These are phyloP conservation scores for Quercus tomentella DNA, from an alignment of 331 rosid species.

Conservation along the genomic window DNA sequence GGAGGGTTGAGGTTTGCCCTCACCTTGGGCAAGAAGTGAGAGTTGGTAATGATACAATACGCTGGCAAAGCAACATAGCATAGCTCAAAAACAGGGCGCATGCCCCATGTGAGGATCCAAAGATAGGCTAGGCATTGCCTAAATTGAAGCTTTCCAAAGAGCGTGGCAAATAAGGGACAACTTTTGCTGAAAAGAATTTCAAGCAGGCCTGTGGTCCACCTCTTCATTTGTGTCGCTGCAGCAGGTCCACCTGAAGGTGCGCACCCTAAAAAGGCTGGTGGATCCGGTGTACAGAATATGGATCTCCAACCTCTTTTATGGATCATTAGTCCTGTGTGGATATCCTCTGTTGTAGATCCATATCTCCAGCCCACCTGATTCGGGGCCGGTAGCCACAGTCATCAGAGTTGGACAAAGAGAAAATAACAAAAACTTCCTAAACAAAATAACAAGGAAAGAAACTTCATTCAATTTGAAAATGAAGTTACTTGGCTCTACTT, in stretches of 20 bases:
- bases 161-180: conserved; percentile 22
- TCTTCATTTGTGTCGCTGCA: conserved; percentile 53
- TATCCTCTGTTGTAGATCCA: conserved; percentile 61
- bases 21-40: conserved; percentile 44
- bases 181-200: conserved; percentile 32
- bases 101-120: conserved; percentile 18
- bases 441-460: too few species aligned
- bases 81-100: conserved; percentile 24
- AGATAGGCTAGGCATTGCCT: conserved; percentile 29
- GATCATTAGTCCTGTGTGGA: conserved; percentile 46
- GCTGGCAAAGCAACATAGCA: conserved; percentile 34
- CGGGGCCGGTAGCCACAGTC: not conserved
- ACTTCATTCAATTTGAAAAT: too few species aligned
- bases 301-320: conserved; percentile 76
- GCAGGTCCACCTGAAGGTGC: conserved; percentile 51
- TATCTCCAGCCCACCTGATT: conserved; percentile 61
- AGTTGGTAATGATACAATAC: conserved; percentile 34
- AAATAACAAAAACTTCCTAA: not conserved
- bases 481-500: too few species aligned
- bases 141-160: conserved; percentile 26
- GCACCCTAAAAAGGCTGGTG: conserved; percentile 52
- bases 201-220: conserved; percentile 54
- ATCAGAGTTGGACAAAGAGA: not conserved
- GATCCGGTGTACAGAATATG: conserved; percentile 24
- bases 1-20: not conserved